Percentiles rank a stretch among this genome's conserved stretches.
Evolutionary conservation across 2,329 filamentous ascomycete species (phyloP).

Genomic region (Colletotrichum caudatum): DNA sequence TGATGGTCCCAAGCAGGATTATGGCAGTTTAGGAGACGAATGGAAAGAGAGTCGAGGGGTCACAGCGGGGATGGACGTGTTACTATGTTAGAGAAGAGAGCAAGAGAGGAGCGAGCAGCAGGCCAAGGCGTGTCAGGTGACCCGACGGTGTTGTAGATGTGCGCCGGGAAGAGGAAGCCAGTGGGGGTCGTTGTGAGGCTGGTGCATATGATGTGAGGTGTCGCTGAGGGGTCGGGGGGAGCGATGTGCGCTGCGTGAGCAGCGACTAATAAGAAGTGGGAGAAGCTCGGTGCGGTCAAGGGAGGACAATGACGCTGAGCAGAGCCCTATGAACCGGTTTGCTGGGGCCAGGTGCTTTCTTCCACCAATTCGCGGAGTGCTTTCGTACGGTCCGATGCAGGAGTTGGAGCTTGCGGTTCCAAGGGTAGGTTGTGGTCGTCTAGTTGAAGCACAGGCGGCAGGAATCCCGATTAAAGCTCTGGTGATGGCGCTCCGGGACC

Average conservation of each 20-base stretch:
- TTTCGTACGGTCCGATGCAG: constrained; percentile 23
- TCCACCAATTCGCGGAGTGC: constrained; percentile 38
- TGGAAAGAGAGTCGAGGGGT: constrained; percentile 23
- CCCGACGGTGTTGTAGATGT: constrained; percentile 34
- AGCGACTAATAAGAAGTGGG: constrained; percentile 32
- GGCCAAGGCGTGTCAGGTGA: constrained; percentile 38
- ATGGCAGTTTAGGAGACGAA: constrained; percentile 21
- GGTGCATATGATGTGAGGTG: constrained; percentile 25
- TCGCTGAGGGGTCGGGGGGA: constrained; percentile 21
- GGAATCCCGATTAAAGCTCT: constrained; percentile 40
- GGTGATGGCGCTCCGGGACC: constrained; percentile 21
- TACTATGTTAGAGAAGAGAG: constrained; percentile 25
- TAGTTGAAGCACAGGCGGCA: constrained; percentile 34
- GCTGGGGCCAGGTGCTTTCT: constrained; percentile 31
- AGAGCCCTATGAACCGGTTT: constrained; percentile 29
- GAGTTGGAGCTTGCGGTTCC: constrained; percentile 24
- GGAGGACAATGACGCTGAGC: constrained; percentile 11
- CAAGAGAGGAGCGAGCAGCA: constrained; percentile 26
- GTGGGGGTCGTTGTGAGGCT: constrained; percentile 41
- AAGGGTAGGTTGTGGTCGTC: constrained; percentile 25
- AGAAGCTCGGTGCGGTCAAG: constrained; percentile 11
- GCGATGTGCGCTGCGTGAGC: constrained; percentile 23
- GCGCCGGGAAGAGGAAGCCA: constrained; percentile 33
- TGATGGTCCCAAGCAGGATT: constrained; percentile 21
- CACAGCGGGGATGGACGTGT: constrained; percentile 27